phyloP scores from a whole-genome alignment of 805 yeast species.

The Kluyveromyces siamensis region DNA sequence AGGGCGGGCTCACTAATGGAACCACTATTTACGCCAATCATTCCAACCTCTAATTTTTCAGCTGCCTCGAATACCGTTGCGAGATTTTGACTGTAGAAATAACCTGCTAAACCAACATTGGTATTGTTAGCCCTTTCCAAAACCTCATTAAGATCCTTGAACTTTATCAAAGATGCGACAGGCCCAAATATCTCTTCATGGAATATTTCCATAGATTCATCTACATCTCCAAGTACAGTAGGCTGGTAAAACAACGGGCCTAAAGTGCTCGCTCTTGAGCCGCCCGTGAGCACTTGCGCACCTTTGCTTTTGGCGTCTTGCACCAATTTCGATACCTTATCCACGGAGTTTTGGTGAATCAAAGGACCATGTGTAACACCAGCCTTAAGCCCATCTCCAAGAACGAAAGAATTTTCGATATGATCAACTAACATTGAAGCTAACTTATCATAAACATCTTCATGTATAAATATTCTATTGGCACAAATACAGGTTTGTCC shows the following conservation, averaged over 20 bases:
- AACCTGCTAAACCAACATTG: slow-evolving; percentile 71
- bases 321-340: slow-evolving; percentile 53
- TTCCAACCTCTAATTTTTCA: slow-evolving; percentile 64
- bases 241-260: slow-evolving; percentile 62
- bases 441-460: slow-evolving; percentile 54
- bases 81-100: slow-evolving; percentile 53
- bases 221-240: slow-evolving; percentile 56
- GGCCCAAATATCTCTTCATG: slow-evolving; percentile 82
- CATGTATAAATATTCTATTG: slow-evolving; percentile 61
- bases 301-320: slow-evolving; percentile 59
- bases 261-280: slow-evolving; percentile 41
- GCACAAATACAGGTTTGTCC: slow-evolving; percentile 84
- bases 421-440: slow-evolving; percentile 38
- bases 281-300: slow-evolving; percentile 58
- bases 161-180: slow-evolving; percentile 59
- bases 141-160: slow-evolving; percentile 56
- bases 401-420: slow-evolving; percentile 33
- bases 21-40: slow-evolving; percentile 79
- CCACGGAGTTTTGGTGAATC: slow-evolving; percentile 53
- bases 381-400: slow-evolving; percentile 55
- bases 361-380: slow-evolving; percentile 71
- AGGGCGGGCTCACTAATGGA: slow-evolving; percentile 48
- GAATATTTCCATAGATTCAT: slow-evolving; percentile 45
- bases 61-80: slow-evolving; percentile 49
- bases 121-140: slow-evolving; percentile 53